A percentile compares a stretch with the other conserved stretches of the same genome.
Evolutionary conservation across 768 basidiomycete species (phyloP).

Genomic region (Dendrothele bispora): DNA sequence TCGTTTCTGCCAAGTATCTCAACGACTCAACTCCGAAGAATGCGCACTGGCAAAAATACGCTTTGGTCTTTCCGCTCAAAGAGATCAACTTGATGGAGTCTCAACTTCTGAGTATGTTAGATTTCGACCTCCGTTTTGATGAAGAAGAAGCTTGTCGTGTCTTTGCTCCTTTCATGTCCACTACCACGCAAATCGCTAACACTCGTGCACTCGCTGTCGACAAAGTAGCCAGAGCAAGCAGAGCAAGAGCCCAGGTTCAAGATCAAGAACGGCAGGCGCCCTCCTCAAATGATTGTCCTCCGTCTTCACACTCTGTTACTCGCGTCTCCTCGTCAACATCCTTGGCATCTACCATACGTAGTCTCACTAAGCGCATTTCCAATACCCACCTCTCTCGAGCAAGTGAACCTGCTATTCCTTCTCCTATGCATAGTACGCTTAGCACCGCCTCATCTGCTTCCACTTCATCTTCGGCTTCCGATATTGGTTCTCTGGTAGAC

Average conservation of each 20-base stretch:
- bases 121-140: constrained; percentile 88
- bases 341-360: constrained; percentile 56
- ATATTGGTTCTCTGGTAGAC: constrained; percentile 63
- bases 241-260: constrained; percentile 49
- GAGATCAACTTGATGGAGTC: constrained; percentile 98
- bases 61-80: constrained; percentile 66
- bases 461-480: constrained; percentile 52
- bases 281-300: constrained; percentile 39
- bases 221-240: constrained; percentile 53
- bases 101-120: constrained; percentile 89
- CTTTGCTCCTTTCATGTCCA: constrained; percentile 69
- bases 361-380: constrained; percentile 59
- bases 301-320: constrained; percentile 28
- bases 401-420: constrained; percentile 12
- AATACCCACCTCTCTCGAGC: constrained; percentile 35
- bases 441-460: constrained; percentile 41
- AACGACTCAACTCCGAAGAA: constrained; percentile 98
- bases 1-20: constrained; percentile 95
- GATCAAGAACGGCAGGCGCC: constrained; percentile 38
- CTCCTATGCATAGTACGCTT: constrained; percentile 43
- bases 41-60: constrained; percentile 86
- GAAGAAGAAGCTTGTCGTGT: constrained; percentile 74
- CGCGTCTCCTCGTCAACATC: constrained; percentile 28
- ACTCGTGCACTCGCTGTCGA: constrained; percentile 54
- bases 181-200: constrained; percentile 37